Percentiles rank a stretch among this genome's conserved stretches.
phyloP scores from a whole-genome alignment of 208 protist species.

The Tritrichomonas foetus region DNA sequence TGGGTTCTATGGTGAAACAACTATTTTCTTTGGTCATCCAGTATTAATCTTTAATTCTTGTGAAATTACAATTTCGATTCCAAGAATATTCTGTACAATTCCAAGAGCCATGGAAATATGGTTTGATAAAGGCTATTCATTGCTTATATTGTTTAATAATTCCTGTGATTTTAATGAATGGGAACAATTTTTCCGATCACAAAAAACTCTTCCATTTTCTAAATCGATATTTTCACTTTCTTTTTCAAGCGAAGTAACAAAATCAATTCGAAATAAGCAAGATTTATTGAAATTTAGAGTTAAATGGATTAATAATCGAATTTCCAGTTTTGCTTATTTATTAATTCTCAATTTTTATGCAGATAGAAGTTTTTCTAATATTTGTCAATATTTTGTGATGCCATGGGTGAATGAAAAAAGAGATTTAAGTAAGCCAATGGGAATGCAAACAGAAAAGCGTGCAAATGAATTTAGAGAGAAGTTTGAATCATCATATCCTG shows the following conservation, averaged over 20 bases:
- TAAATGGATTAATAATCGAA: background rate
- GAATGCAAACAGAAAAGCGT: background rate
- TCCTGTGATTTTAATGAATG: background rate
- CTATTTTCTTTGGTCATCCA: background rate
- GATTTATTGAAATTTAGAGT: background rate
- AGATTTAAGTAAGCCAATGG: background rate
- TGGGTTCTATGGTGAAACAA: background rate
- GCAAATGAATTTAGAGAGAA: background rate
- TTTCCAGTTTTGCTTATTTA: background rate
- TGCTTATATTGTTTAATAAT: background rate
- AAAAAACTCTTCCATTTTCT: background rate
- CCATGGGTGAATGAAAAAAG: background rate
- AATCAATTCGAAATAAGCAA: background rate
- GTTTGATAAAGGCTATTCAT: background rate
- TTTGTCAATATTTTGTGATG: slow-evolving; percentile 23
- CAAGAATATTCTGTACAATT: background rate
- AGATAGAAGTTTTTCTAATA: background rate
- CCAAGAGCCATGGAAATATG: background rate
- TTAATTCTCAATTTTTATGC: background rate
- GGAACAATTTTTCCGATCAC: background rate
- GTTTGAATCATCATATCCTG: background rate
- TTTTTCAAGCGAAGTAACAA: background rate
- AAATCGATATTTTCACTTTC: background rate
- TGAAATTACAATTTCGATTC: background rate
- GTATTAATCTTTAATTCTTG: background rate